Conservation (phyloP, 345 rosid species). For the Litchi chinensis region DNA sequence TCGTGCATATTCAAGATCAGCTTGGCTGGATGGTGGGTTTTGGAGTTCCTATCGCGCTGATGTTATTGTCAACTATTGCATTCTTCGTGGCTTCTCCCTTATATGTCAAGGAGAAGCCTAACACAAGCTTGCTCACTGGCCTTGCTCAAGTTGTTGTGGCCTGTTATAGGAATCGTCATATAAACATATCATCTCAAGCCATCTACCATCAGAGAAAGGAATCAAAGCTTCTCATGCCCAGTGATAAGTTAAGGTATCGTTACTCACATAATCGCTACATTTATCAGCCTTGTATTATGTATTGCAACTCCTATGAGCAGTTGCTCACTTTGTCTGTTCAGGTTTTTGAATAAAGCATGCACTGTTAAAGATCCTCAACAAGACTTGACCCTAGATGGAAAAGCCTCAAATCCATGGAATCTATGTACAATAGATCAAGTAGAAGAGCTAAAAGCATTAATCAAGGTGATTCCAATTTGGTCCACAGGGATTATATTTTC, state of each 20-base stretch:
- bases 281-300: no score
- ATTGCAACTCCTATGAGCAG: no score
- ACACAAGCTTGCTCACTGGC: conserved; percentile 32
- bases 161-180: neutral
- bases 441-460: conserved; percentile 59
- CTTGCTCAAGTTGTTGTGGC: conserved; percentile 30
- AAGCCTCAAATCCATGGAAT: conserved; percentile 43
- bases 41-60: conserved; percentile 30
- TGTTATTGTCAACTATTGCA: conserved; percentile 31
- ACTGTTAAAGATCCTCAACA: conserved; percentile 32
- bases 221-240: no score
- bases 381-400: conserved; percentile 38
- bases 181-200: no score
- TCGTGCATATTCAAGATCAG: conserved; percentile 35
- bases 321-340: conserved; percentile 7
- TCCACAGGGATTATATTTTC: conserved; percentile 51
- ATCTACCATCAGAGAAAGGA: no score
- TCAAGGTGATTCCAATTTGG: conserved; percentile 53
- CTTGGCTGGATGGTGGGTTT: conserved; percentile 41
- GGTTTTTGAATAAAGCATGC: conserved; percentile 65
- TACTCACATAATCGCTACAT: no score
- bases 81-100: conserved; percentile 31
- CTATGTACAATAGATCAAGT: conserved; percentile 64
- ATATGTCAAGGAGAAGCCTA: conserved; percentile 32
- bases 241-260: no score